These are phyloP conservation scores for Jacaranda mimosifolia DNA, from an alignment of 257 asterid genomes.

Conservation along the genomic window DNA sequence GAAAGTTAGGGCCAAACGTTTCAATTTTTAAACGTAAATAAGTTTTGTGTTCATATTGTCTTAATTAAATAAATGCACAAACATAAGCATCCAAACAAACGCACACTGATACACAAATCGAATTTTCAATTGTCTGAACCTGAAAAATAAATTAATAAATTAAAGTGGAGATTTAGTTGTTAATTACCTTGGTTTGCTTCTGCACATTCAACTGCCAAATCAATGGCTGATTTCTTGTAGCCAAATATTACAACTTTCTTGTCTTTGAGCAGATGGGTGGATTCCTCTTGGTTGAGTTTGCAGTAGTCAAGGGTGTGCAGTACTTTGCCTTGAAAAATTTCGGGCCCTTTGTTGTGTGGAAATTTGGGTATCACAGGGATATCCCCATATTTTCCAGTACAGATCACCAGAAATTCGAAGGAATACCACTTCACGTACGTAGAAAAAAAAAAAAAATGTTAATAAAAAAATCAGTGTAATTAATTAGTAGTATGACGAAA, in stretches of 20 bases:
- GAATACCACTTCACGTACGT: constrained; percentile 59
- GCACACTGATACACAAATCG: no score
- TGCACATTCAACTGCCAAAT: constrained; percentile 91
- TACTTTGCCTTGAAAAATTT: constrained; percentile 70
- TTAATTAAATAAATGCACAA: constrained; percentile 7
- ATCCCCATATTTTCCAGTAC: constrained; percentile 92
- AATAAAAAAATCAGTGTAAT: neutral
- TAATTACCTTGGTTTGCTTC: constrained; percentile 91
- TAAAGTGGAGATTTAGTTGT: no score
- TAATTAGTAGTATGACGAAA: no score
- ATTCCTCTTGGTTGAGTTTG: constrained; percentile 69
- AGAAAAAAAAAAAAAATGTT: neutral
- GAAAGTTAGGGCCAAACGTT: constrained; percentile 34
- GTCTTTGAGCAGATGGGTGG: constrained; percentile 55
- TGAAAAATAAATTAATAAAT: neutral
- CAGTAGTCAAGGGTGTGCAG: constrained; percentile 81
- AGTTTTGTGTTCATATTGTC: constrained; percentile 38
- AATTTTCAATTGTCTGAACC: no score
- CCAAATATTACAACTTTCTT: constrained; percentile 81
- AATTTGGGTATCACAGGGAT: constrained; percentile 72
- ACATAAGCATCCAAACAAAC: neutral
- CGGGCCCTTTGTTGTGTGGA: constrained; percentile 75
- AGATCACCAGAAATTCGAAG: constrained; percentile 81
- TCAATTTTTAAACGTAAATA: neutral
- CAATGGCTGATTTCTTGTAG: constrained; percentile 90